Evolutionary conservation across 176 grass and related monocot genomes (phyloP).

Genomic region (Rhynchospora breviuscula): DNA sequence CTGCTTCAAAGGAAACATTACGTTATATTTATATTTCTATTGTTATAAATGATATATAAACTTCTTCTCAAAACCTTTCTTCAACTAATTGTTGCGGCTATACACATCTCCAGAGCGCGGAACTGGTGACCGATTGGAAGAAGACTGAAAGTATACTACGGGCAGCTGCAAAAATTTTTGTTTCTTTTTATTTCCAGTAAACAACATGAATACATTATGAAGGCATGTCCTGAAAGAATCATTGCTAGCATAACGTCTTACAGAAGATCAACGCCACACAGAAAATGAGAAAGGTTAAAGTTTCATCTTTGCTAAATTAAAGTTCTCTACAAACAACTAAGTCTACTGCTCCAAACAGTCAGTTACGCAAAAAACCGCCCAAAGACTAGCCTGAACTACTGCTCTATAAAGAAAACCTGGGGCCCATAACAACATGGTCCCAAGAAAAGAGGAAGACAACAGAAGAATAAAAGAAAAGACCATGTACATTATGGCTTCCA

Average conservation of each 20-base stretch:
- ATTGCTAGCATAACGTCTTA: neutral
- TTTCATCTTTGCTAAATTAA: slow-evolving; percentile 18
- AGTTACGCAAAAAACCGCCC: slow-evolving; percentile 22
- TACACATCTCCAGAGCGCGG: too few relatives aligned
- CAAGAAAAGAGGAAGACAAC: neutral
- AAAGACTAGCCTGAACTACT: slow-evolving; percentile 23
- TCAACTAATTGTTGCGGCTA: too few relatives aligned
- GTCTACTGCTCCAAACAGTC: slow-evolving; percentile 21
- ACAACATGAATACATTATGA: neutral
- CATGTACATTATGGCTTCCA: slow-evolving; percentile 8
- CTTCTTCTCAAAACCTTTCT: too few relatives aligned
- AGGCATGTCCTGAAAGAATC: neutral
- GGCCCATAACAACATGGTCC: slow-evolving; percentile 6
- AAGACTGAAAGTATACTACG: too few relatives aligned
- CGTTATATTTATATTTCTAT: too few relatives aligned
- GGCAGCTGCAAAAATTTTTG: too few relatives aligned
- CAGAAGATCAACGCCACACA: neutral
- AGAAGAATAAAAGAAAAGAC: slow-evolving; percentile 1
- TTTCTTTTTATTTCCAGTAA: too few relatives aligned
- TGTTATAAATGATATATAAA: too few relatives aligned
- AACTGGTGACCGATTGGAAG: too few relatives aligned
- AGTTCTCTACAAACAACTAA: slow-evolving; percentile 39
- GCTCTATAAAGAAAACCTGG: slow-evolving; percentile 29
- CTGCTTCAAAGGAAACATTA: too few relatives aligned
- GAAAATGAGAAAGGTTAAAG: slow-evolving; percentile 1